Evolutionary conservation across 179 eudicot species (phyloP), one percentile per base, ranked within the genome.

Genomic region (Drosera spatulata): DNA sequence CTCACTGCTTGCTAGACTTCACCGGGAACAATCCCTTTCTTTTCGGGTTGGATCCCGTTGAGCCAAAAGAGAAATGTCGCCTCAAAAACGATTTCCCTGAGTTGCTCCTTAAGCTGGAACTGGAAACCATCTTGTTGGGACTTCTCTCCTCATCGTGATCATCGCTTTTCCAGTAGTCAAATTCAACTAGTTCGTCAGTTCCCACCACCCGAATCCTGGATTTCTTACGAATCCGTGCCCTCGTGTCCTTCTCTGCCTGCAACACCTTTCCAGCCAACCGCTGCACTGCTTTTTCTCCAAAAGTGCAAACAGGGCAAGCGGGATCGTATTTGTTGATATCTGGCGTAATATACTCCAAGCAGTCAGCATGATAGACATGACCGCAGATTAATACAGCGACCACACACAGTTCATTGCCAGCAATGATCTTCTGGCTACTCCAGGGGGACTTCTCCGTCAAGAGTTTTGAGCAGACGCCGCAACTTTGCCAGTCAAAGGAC

Each of bases 311-410:
- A 3, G 85, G 87, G 64, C 87, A 82, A 5, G 78, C 71, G 9
- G 87, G 87, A 50, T 82, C 87, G 10, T 72, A 82, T 65, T 77
- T 76, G 44, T 77, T 74, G 40, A 63, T 58, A 39, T 82, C 82
- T 13, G 69, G 72, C 10, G 85, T 82, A 54, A 82, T 71, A 22
- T 66, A 61, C 66, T 82, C 87, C 66, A 82, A 65, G 71, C 87
- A 60, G 80, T 22, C 33, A 22, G 33, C 33, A 22, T 22, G 33
- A 22, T 22, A 22, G 33, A 22, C 33, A 22, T 22, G 87, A 56
- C 85, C 87, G 22, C 87, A 82, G 55, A 70, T 70, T 61, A 82
- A 70, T 60, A 82, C 85, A 49, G 87, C 74, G 7, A 80, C 73
- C 5, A 80, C 87, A 33, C 82, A 70, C 42, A 80, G 55, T 43